Evolutionary conservation across 352 stramenopile species (phyloP), one percentile per base, ranked within the genome.

Genomic region (Peronospora destructor): DNA sequence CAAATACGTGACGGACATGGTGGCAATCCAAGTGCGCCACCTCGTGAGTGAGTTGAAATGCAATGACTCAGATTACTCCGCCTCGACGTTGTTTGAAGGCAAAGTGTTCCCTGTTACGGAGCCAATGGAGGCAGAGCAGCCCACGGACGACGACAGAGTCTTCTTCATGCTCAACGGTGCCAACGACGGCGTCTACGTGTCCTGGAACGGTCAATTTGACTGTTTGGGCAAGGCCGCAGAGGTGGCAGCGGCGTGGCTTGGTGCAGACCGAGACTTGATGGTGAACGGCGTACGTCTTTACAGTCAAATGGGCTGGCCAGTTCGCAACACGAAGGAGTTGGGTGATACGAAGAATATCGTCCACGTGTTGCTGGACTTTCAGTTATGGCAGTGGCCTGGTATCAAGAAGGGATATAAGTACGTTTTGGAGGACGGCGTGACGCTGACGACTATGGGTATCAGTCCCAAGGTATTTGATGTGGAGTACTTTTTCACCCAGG

Each of bases 111-210:
- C 48, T 33, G 75, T 88, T n/a, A 79, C 62, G 34, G 53, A 84
- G 16, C 66, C 78, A 4, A 88, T 87, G 72, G 61, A 79, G 25
- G 49, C 44, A 2, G 53, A 56, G 2, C 29, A 52, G 19, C 45
- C 61, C 8, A 61, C 61, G 28, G 11, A 19, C 10, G 49, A 62
- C 6, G 65, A 88, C 69, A 68, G 66, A 52, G 49, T 87, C 35
- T 92, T 92, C 48, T 83, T 92, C 63, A 82, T 92, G 72, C 76
- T 92, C 55, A 92, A 92, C 43, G 81, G 81, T 9, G 73, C 58
- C 12, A 92, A 90, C 43, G 71, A 89, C 26, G 81, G 81, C 6
- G 46, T 92, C 41, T 90, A 89, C 61, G 75, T 87, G 40, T 70
- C 70, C 4, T 92, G 76, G 75, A 90, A 87, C 50, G 73, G 80